Base-by-base conservation (phyloP, 345 rosid species). In the Rhizophora mangle region DNA sequence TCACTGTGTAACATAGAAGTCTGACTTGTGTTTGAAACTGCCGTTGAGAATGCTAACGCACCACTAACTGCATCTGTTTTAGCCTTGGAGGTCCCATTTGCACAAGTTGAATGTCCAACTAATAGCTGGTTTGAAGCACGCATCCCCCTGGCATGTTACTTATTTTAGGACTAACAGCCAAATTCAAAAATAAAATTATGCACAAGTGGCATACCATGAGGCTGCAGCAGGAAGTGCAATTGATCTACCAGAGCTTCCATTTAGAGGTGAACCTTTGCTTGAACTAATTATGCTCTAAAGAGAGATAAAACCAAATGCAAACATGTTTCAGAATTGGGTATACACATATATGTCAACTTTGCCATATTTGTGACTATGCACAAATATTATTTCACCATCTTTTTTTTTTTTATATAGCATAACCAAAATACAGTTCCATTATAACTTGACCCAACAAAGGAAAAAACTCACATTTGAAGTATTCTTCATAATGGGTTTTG, bases 221-320 rank as follows among this genome's bases (percentile, higher is more conserved):
- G 97, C 92, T 67, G 92, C 94, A 63, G 92, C 91, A 76, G 98
- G 98, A 68, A 93, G 96, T 54, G 82, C 82, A 36, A 74, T 66
- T 5, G 91, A 75, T 83, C 84, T 84, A 64, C 80, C 72, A 61
- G 83, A 61, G 79, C 85, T 85, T 76, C 87, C 91, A 82, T 84
- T 83, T 71, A 92, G 88, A 27, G 88, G 86, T 60, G 93, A 82
- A 77, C 62, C 80, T 78, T 76, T 88, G 62, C 75, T 66, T 19
- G 72, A 68, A 31, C 65, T 79, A 39, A 74, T 39, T 26, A 81
- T 43, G 80, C 58, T 74, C 92, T 94, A 86, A 71, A 8, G 64
- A 59, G 8, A 80, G 56, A 75, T 52, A 52, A 2, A 66, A 13
- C 19, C 49, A 56, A 56, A 56, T 4, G 31, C 18, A 56, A 56